Percentiles rank a stretch among this genome's conserved stretches.
These are phyloP conservation scores for Medicago truncatula DNA, from an alignment of 306 rosid species.

Conservation along the genomic window DNA sequence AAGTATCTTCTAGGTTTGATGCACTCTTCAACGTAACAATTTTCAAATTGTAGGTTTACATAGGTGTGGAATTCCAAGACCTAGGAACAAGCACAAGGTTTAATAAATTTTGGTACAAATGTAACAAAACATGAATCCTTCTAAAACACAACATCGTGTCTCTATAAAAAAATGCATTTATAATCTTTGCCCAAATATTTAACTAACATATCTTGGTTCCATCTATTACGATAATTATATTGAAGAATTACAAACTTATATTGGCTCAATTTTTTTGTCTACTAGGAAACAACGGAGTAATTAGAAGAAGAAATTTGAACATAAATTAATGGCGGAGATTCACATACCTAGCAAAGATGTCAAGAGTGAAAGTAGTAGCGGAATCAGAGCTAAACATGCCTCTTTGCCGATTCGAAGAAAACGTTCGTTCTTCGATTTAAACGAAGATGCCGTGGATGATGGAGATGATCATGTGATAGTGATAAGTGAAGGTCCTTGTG, in stretches of 20 bases:
- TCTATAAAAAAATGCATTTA: constrained; percentile 11
- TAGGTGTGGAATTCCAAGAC: constrained; percentile 46
- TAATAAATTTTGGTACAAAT: constrained; percentile 38
- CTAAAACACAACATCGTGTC: constrained; percentile 26
- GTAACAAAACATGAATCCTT: constrained; percentile 38
- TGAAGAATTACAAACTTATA: constrained; percentile 3
- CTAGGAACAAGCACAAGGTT: constrained; percentile 43
- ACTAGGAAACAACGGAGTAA: constrained; percentile 37
- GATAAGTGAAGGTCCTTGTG: background rate
- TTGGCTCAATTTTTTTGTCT: background rate
- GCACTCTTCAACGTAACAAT: constrained; percentile 25
- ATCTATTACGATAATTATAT: background rate
- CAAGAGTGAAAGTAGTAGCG: constrained; percentile 40
- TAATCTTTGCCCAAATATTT: constrained; percentile 24
- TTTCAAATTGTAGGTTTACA: constrained; percentile 32
- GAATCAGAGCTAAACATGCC: background rate
- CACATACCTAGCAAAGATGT: constrained; percentile 39
- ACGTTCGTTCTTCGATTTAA: constrained; percentile 59
- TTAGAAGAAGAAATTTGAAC: constrained; percentile 4
- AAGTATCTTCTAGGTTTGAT: constrained; percentile 31
- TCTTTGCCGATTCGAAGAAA: constrained; percentile 44
- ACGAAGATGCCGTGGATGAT: constrained; percentile 55
- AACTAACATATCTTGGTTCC: constrained; percentile 3
- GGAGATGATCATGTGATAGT: constrained; percentile 25
- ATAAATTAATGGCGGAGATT: constrained; percentile 46